These are phyloP conservation scores for Cladosporium sp. DNA, from an alignment of 2,329 filamentous ascomycete species.

Conservation along the genomic window DNA sequence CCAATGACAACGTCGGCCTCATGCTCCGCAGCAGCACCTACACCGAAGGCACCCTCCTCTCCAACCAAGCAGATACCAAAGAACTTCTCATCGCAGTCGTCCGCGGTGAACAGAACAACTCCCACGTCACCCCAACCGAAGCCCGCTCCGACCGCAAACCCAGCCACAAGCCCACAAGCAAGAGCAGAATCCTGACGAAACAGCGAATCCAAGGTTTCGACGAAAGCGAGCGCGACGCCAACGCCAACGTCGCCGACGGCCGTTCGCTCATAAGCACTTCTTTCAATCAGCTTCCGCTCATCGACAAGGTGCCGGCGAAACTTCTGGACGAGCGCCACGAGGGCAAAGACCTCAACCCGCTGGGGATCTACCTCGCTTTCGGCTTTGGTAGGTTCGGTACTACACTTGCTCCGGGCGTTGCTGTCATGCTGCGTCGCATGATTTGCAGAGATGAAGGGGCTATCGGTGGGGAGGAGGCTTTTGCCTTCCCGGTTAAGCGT, in stretches of 20 bases:
- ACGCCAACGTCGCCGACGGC: background rate
- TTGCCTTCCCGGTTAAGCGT: background rate
- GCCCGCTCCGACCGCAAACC: slow-evolving; percentile 7
- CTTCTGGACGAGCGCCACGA: background rate
- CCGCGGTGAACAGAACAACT: background rate
- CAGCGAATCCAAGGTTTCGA: background rate
- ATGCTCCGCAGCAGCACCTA: background rate
- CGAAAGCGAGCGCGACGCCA: background rate
- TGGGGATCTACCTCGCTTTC: slow-evolving; percentile 13
- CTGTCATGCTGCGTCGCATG: background rate
- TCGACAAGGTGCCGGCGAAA: slow-evolving; percentile 16
- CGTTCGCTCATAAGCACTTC: slow-evolving; percentile 15
- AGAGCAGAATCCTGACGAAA: too few species aligned
- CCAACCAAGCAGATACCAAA: background rate
- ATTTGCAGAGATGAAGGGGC: background rate
- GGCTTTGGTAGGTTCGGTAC: slow-evolving; percentile 23
- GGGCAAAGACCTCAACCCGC: background rate
- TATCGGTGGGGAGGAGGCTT: background rate
- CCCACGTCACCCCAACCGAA: background rate
- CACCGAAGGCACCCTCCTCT: background rate
- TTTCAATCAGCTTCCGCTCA: slow-evolving; percentile 14
- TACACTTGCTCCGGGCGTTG: slow-evolving; percentile 20
- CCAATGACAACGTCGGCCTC: background rate
- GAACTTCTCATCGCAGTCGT: background rate
- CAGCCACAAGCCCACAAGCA: background rate